Base-by-base conservation (phyloP, 164 flowering plant species). In the Magnolia changhungtana region DNA sequence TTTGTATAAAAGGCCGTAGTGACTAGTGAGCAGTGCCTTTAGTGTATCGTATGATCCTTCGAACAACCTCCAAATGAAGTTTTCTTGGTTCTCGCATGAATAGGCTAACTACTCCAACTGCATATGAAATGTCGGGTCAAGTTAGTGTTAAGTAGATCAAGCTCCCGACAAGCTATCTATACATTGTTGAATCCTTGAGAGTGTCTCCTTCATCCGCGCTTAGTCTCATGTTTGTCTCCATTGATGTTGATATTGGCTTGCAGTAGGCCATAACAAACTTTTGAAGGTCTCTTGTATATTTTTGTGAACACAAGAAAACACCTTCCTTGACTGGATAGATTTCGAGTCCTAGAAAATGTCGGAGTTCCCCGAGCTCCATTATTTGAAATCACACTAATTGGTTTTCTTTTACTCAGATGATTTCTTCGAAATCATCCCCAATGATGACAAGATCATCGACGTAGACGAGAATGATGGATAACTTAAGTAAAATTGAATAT, bases 41-140 rank as follows among this genome's bases (percentile, higher is more conserved):
- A 2, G 52, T 20, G 13, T 72, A 58, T 23, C 16, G 63, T 16
- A 50, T n/a, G 24, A 52, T 52, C 5, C 65, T 18, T 3, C 18
- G 64, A n/a, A 52, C 29, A 19, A 29, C 64, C 27, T 72, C 31
- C 9, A 72, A 6, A 58, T 45, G 69, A 64, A 72, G 45, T 8
- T 75, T 66, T 64, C 23, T 72, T 72, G 74, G 63, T 21, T 72
- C 45, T 23, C 20, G 63, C 3, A 73, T 73, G 66, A 73, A 73
- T 9, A n/a, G 50, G 58, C 75, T 73, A 4, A 73, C 65, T 4
- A 73, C 19, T 55, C 66, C 45, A 24, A 73, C 1, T 58, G 50
- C 49, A 73, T 55, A 4, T 58, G 75, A 58, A 7, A 73, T 73
- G 4, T 73, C 75, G 8, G 4, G 67, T 29, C 66, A n/a, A 14